Percentiles rank a stretch among this genome's conserved stretches.
phyloP scores from a whole-genome alignment of 169 alveolate genomes.

The Prorocentrum cordatum region DNA sequence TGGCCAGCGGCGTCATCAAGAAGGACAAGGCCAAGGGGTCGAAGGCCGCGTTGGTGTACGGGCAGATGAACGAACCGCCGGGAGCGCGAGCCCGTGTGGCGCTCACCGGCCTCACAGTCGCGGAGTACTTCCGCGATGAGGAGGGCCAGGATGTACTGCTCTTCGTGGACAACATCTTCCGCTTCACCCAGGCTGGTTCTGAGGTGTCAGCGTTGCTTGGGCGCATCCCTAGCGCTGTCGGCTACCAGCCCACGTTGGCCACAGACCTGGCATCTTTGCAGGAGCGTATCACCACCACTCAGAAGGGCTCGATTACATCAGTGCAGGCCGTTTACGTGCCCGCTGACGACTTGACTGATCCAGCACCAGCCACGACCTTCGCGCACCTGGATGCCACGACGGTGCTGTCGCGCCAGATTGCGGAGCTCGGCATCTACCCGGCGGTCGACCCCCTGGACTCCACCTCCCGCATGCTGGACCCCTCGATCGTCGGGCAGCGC shows the following conservation, averaged over 20 bases:
- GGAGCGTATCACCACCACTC: conserved; percentile 95
- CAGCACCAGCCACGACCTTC: conserved; percentile 98
- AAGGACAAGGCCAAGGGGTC: conserved; percentile 57
- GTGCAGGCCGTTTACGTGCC: conserved; percentile 98
- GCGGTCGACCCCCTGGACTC: conserved; percentile 98
- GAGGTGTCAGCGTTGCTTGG: conserved; percentile 96
- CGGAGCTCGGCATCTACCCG: conserved; percentile 95
- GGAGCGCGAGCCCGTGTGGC: conserved; percentile 98
- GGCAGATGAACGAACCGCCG: conserved; percentile 99
- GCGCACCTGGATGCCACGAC: conserved; percentile 97
- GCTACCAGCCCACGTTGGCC: conserved; percentile 97
- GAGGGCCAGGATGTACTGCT: conserved; percentile 91
- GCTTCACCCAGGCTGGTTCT: conserved; percentile 83
- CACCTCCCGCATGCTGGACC: conserved; percentile 89
- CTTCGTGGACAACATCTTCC: conserved; percentile 93
- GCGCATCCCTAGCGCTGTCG: conserved; percentile 96
- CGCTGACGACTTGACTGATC: conserved; percentile 97
- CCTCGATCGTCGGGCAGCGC: conserved; percentile 82
- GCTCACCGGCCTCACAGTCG: conserved; percentile 94
- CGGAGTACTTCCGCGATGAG: conserved; percentile 97
- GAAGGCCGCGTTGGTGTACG: conserved; percentile 94
- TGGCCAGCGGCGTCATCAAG: conserved; percentile 71
- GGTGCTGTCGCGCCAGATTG: conserved; percentile 86
- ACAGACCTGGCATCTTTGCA: conserved; percentile 93
- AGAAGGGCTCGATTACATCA: conserved; percentile 95